phyloP scores from a whole-genome alignment of 192 early-diverging fungal genomes.

The Podila epigama region DNA sequence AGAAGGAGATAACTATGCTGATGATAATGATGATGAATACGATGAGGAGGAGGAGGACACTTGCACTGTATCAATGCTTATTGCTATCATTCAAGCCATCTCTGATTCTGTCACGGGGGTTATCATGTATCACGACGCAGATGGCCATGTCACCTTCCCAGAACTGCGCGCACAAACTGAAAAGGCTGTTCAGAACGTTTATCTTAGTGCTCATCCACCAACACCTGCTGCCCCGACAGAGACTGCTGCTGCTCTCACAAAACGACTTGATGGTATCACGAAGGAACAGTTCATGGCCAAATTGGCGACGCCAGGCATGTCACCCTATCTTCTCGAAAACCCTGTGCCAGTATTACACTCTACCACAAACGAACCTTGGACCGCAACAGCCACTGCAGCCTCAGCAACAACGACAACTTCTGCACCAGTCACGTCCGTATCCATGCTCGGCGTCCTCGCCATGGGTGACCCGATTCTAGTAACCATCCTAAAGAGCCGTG shows the following conservation, averaged over 20 bases:
- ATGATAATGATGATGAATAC: background rate
- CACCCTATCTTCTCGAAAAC: background rate
- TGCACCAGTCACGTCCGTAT: background rate
- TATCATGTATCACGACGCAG: slow-evolving; percentile 26
- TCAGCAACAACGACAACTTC: background rate
- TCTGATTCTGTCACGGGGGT: slow-evolving; percentile 25
- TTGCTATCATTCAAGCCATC: slow-evolving; percentile 34
- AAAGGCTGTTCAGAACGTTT: slow-evolving; percentile 12
- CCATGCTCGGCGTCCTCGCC: slow-evolving; percentile 19
- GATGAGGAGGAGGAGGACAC: background rate
- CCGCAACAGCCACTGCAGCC: background rate
- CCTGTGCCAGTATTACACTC: background rate
- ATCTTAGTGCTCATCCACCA: background rate
- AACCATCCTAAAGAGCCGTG: slow-evolving; percentile 9
- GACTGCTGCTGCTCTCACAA: background rate
- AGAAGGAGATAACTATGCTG: background rate
- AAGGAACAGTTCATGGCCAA: slow-evolving; percentile 18
- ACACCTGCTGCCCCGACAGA: background rate
- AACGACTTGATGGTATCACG: background rate
- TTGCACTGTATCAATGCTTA: slow-evolving; percentile 20
- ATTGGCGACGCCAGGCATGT: background rate
- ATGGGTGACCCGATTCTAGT: slow-evolving; percentile 14
- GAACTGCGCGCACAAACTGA: slow-evolving; percentile 25
- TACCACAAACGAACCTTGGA: background rate
- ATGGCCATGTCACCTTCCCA: slow-evolving; percentile 1